Conservation (phyloP, 768 basidiomycete species). For the Collybia sordida region DNA sequence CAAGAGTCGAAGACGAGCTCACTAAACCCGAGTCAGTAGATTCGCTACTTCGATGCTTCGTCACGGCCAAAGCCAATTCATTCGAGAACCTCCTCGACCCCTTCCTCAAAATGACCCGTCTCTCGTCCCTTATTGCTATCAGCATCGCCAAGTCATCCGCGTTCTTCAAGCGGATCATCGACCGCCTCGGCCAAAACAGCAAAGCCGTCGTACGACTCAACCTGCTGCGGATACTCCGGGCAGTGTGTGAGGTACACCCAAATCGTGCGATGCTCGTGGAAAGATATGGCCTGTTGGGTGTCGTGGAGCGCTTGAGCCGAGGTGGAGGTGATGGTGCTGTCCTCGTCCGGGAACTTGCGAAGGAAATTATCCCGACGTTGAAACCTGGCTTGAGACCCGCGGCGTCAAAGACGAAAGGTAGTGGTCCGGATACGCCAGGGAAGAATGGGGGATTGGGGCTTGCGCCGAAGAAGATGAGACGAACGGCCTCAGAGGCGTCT, state of each 20-base stretch:
- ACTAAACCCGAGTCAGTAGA: constrained; percentile 65
- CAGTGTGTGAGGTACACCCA: constrained; percentile 88
- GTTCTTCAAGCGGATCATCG: constrained; percentile 88
- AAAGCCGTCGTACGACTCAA: constrained; percentile 92
- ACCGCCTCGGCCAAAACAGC: constrained; percentile 65
- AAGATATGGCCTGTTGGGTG: constrained; percentile 75
- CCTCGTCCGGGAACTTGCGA: constrained; percentile 84
- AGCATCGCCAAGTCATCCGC: constrained; percentile 73
- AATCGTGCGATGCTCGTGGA: constrained; percentile 82
- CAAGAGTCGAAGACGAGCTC: constrained; percentile 88
- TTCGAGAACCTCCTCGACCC: constrained; percentile 93
- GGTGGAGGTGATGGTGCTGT: constrained; percentile 82
- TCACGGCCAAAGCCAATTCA: constrained; percentile 81
- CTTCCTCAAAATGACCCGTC: constrained; percentile 86
- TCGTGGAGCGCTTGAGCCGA: constrained; percentile 78
- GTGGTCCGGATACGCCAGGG: constrained; percentile 18
- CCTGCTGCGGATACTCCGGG: constrained; percentile 78
- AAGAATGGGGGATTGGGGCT: constrained; percentile 29
- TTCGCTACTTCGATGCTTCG: constrained; percentile 74
- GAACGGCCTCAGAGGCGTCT: constrained; percentile 71
- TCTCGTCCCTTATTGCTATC: constrained; percentile 73
- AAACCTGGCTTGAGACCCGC: constrained; percentile 68
- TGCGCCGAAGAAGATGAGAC: constrained; percentile 64
- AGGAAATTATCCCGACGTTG: constrained; percentile 79
- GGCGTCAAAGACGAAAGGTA: constrained; percentile 22